Conservation (phyloP, 441 rosid genomes). For the Gossypium laxum region DNA sequence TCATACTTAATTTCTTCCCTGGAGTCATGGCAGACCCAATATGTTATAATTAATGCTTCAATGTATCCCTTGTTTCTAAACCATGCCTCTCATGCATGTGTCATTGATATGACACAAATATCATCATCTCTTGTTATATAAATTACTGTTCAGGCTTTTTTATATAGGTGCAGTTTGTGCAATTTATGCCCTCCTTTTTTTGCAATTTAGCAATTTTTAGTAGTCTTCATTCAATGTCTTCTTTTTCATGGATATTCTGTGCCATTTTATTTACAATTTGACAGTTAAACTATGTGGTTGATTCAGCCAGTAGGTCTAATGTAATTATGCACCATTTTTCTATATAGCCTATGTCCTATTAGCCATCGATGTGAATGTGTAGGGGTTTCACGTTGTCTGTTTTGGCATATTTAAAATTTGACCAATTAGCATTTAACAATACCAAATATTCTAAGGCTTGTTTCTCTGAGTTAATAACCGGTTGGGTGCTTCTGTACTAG, state of each 20-base stretch:
- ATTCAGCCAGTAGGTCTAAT: background rate
- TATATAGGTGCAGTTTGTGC: background rate
- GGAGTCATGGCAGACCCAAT: background rate
- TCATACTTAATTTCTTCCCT: background rate
- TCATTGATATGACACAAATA: background rate
- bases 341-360: background rate
- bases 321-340: background rate
- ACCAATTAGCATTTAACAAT: slow-evolving; percentile 1
- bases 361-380: background rate
- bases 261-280: background rate
- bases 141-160: background rate
- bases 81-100: background rate
- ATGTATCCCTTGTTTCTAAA: slow-evolving; percentile 4
- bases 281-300: background rate
- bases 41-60: background rate
- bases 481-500: slow-evolving; percentile 27
- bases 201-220: background rate
- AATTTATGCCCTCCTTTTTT: background rate
- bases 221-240: background rate
- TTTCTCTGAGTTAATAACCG: slow-evolving; percentile 22
- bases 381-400: background rate
- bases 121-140: background rate
- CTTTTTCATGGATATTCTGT: background rate
- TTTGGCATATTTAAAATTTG: background rate
- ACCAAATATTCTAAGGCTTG: slow-evolving; percentile 1